These are phyloP conservation scores for Cyberlindnera japonica DNA, from an alignment of 805 yeast species.

Conservation along the genomic window DNA sequence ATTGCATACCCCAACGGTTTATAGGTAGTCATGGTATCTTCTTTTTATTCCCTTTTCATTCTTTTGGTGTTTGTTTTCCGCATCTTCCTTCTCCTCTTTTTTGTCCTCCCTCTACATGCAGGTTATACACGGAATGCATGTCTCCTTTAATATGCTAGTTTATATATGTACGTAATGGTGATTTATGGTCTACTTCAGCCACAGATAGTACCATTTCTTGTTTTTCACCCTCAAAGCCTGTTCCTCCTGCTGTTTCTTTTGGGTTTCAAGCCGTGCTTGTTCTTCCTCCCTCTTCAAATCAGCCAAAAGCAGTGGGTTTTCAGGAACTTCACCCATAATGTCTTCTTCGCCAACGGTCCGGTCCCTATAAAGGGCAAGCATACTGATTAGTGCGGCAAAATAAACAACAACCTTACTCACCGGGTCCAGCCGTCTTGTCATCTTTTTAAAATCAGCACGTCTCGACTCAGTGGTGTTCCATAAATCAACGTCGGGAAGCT, in stretches of 20 bases:
- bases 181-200: constrained; percentile 20
- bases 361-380: constrained; percentile 55
- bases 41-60: too few relatives aligned
- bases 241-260: constrained; percentile 8
- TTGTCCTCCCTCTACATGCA: neutral
- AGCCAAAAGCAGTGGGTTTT: constrained; percentile 36
- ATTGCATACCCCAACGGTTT: too few relatives aligned
- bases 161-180: neutral
- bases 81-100: neutral
- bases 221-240: constrained; percentile 1
- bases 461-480: constrained; percentile 43
- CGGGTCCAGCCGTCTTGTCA: constrained; percentile 52
- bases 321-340: constrained; percentile 34
- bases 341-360: constrained; percentile 42
- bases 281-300: constrained; percentile 30
- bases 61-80: neutral
- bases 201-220: constrained; percentile 27
- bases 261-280: constrained; percentile 6
- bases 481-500: constrained; percentile 36
- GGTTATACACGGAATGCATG: neutral
- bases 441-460: constrained; percentile 40
- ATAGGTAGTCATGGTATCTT: too few relatives aligned
- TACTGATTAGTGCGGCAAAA: constrained; percentile 41
- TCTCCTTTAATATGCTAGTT: neutral
- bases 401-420: constrained; percentile 52